These are phyloP conservation scores for Phymatotrichopsis omnivora DNA, from an alignment of 2,329 filamentous ascomycete species.

Conservation along the genomic window DNA sequence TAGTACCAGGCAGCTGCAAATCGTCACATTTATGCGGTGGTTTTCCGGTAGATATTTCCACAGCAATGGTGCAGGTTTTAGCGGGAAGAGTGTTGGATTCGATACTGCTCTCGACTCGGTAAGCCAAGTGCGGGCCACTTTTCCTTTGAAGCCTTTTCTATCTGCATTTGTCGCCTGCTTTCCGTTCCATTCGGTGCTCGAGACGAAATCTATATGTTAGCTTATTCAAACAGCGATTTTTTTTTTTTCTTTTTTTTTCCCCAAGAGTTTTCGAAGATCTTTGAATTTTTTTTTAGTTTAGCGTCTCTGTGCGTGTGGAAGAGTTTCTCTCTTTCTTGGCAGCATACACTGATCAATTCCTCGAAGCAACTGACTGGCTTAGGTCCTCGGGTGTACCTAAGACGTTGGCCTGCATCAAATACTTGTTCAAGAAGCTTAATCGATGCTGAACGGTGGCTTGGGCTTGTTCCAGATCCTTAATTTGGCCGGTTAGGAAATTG, in stretches of 20 bases:
- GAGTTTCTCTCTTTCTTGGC: conserved; percentile 31
- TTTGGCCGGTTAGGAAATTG: conserved; percentile 25
- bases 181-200: conserved; percentile 29
- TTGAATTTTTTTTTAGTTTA: conserved; percentile 29
- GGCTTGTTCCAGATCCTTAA: conserved; percentile 26
- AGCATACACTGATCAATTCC: conserved; percentile 36
- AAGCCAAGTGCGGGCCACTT: conserved; percentile 31
- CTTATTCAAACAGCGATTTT: too few species aligned
- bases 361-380: conserved; percentile 33
- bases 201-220: too few species aligned
- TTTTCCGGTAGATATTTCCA: conserved; percentile 30
- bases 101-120: conserved; percentile 36
- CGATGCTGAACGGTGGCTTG: conserved; percentile 29
- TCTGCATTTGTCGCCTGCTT: conserved; percentile 21
- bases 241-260: too few species aligned
- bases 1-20: conserved; percentile 31
- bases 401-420: conserved; percentile 15
- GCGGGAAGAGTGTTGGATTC: conserved; percentile 35
- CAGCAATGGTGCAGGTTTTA: conserved; percentile 35
- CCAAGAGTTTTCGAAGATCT: conserved; percentile 28
- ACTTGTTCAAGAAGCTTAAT: too few species aligned
- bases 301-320: conserved; percentile 18
- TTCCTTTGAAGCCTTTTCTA: too few species aligned
- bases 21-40: conserved; percentile 30
- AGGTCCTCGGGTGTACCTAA: conserved; percentile 33